Percentiles rank a stretch among this genome's conserved stretches.
Evolutionary conservation across 108 stramenopile species (phyloP).

Genomic region (Bacterosira constricta): DNA sequence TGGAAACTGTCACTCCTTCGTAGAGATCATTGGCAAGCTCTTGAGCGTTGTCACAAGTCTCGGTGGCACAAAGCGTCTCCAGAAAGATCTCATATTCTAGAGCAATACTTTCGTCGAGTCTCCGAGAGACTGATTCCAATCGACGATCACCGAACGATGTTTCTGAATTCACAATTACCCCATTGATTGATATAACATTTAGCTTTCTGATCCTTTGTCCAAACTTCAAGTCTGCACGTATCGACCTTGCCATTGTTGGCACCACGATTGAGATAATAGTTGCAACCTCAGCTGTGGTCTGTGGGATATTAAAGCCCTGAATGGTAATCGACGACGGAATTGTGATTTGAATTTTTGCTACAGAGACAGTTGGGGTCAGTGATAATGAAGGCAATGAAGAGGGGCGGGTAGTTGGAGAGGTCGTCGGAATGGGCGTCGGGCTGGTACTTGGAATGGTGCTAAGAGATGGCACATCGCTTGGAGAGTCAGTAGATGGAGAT

Average conservation of each 20-base stretch:
- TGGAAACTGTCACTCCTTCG: not conserved
- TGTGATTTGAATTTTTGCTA: conserved; percentile 15
- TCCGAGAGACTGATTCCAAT: not conserved
- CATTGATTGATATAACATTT: conserved; percentile 17
- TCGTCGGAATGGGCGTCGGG: too few species aligned
- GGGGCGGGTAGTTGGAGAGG: too few species aligned
- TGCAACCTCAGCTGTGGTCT: not conserved
- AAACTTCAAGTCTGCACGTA: not conserved
- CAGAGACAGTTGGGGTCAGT: too few species aligned
- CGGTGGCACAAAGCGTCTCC: conserved; percentile 9
- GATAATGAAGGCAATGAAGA: too few species aligned
- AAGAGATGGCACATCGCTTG: too few species aligned
- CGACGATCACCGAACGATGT: not conserved
- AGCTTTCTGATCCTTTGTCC: conserved; percentile 12
- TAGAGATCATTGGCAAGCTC: conserved; percentile 9
- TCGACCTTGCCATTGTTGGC: not conserved
- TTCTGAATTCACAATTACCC: not conserved
- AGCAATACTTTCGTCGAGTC: not conserved
- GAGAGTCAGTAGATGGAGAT: too few species aligned
- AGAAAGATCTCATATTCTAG: conserved; percentile 27
- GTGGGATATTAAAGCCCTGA: conserved; percentile 8
- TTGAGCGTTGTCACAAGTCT: conserved; percentile 1
- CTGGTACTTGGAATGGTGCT: too few species aligned
- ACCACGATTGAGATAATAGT: conserved; percentile 13
- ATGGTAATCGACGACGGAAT: conserved; percentile 3